Percentiles rank a stretch among this genome's conserved stretches.
These are phyloP conservation scores for Isochrysis galbana DNA, from an alignment of 78 protist genomes.

Conservation along the genomic window DNA sequence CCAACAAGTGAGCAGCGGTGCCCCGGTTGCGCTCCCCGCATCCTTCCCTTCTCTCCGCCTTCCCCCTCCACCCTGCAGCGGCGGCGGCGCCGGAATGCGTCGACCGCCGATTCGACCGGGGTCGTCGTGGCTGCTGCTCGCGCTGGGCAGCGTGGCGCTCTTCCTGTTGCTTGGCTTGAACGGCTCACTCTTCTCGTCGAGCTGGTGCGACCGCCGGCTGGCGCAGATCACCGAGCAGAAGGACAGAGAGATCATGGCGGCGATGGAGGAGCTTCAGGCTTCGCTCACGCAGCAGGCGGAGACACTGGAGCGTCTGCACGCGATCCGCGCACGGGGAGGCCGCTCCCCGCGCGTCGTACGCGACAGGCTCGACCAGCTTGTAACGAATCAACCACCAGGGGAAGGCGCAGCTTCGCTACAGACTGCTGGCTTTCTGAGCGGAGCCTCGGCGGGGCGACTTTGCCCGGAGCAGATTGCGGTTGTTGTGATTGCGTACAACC, in stretches of 20 bases:
- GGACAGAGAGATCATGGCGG: not conserved
- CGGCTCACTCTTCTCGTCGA: not conserved
- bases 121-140: too few species aligned
- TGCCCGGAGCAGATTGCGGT: not conserved
- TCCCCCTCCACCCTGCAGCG: too few species aligned
- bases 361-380: not conserved
- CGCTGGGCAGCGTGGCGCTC: too few species aligned
- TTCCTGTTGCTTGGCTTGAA: not conserved
- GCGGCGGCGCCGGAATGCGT: too few species aligned
- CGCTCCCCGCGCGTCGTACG: not conserved
- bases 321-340: not conserved
- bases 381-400: too few species aligned
- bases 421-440: not conserved
- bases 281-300: not conserved
- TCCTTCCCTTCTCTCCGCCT: too few species aligned
- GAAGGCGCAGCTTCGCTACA: not conserved
- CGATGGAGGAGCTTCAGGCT: not conserved
- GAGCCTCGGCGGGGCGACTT: not conserved
- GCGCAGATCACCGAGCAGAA: not conserved
- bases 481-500: constrained; percentile 43
- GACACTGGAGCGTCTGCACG: not conserved
- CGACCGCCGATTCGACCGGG: too few species aligned
- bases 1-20: too few species aligned
- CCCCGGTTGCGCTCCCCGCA: too few species aligned
- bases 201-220: not conserved